Conservation (phyloP, 2,329 filamentous ascomycete genomes). For the Neofusicoccum parvum region DNA sequence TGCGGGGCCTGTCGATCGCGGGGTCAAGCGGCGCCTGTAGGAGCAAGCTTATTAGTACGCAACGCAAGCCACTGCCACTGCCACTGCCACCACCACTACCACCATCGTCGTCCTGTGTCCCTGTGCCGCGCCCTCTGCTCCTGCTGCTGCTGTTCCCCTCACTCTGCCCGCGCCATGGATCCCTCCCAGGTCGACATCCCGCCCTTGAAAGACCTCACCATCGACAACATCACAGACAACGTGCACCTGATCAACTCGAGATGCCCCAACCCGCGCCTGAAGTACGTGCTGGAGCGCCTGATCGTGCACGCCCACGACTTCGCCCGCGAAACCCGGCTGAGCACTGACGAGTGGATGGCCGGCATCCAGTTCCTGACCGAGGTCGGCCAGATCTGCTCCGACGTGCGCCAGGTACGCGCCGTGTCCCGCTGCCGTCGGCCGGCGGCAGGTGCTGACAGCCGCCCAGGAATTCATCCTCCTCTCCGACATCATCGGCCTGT, state of each 20-base stretch:
- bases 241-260: constrained; percentile 74
- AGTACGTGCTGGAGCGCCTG: constrained; percentile 72
- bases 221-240: constrained; percentile 80
- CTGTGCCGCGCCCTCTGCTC: too few relatives aligned
- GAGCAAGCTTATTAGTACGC: background rate
- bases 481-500: constrained; percentile 77
- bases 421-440: too few relatives aligned
- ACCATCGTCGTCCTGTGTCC: too few relatives aligned
- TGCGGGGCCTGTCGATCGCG: constrained; percentile 19
- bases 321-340: constrained; percentile 74
- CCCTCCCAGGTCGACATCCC: constrained; percentile 50
- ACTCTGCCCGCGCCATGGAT: constrained; percentile 38
- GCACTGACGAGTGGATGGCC: constrained; percentile 76
- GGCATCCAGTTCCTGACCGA: constrained; percentile 71
- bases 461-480: constrained; percentile 77
- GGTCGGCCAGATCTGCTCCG: constrained; percentile 72
- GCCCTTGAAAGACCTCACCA: constrained; percentile 69
- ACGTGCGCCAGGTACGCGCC: constrained; percentile 58
- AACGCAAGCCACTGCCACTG: too few relatives aligned
- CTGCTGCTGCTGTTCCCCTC: background rate
- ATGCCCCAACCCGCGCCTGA: constrained; percentile 64
- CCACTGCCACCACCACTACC: too few relatives aligned
- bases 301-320: constrained; percentile 82
- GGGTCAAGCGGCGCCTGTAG: constrained; percentile 16
- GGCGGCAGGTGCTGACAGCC: too few relatives aligned